These are phyloP conservation scores for Aureobasidium uvarum DNA, from an alignment of 2,329 filamentous ascomycete species.

Conservation along the genomic window DNA sequence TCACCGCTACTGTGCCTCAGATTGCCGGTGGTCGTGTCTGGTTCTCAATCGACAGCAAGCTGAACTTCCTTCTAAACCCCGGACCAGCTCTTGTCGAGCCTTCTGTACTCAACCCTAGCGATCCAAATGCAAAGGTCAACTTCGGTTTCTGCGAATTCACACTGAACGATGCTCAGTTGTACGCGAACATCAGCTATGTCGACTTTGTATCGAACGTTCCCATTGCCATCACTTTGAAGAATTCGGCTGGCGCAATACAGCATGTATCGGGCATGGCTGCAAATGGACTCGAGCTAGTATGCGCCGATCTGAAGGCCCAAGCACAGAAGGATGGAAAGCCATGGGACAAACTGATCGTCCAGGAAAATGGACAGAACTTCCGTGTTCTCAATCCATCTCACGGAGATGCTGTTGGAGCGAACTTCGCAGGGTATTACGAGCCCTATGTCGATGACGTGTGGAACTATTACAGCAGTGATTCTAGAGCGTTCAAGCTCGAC, in stretches of 20 bases:
- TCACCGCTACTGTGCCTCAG: slow-evolving; percentile 39
- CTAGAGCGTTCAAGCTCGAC: slow-evolving; percentile 52
- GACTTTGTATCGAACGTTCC: slow-evolving; percentile 44
- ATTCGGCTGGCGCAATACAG: slow-evolving; percentile 42
- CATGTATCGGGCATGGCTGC: slow-evolving; percentile 60
- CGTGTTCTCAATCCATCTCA: slow-evolving; percentile 50
- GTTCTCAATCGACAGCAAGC: slow-evolving; percentile 38
- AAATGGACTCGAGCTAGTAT: slow-evolving; percentile 59
- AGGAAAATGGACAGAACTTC: slow-evolving; percentile 41
- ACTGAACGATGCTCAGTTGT: slow-evolving; percentile 48
- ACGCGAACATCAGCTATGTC: slow-evolving; percentile 47
- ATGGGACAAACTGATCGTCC: slow-evolving; percentile 62
- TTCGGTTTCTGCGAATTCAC: slow-evolving; percentile 53
- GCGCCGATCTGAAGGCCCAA: slow-evolving; percentile 56
- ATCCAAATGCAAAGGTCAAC: slow-evolving; percentile 47
- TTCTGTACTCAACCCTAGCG: slow-evolving; percentile 40
- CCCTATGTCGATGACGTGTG: slow-evolving; percentile 55
- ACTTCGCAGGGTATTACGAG: slow-evolving; percentile 56
- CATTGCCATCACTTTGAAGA: slow-evolving; percentile 42
- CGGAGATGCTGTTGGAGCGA: slow-evolving; percentile 47
- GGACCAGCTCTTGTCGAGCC: slow-evolving; percentile 41
- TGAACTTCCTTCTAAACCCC: slow-evolving; percentile 42
- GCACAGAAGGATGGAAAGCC: slow-evolving; percentile 55
- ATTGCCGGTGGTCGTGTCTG: slow-evolving; percentile 43
- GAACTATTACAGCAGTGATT: slow-evolving; percentile 44